phyloP scores from a whole-genome alignment of 2,329 filamentous ascomycete genomes.

The Myriosclerotinia curreyana region DNA sequence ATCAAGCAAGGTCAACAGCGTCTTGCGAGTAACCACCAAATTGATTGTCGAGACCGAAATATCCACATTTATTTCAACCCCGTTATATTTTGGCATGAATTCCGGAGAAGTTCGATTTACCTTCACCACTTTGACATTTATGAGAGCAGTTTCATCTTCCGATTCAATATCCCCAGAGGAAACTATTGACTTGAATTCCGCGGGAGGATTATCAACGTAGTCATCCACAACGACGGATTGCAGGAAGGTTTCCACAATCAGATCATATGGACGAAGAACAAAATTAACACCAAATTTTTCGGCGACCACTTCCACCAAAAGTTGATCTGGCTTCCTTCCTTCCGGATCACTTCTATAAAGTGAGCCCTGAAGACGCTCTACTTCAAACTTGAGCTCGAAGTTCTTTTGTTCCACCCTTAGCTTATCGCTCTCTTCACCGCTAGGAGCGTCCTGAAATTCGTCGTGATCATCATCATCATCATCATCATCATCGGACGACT shows the following conservation, averaged over 20 bases:
- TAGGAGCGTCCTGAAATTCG: constrained; percentile 63
- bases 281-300: constrained; percentile 85
- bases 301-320: constrained; percentile 88
- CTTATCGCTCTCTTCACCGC: constrained; percentile 54
- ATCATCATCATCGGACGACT: constrained; percentile 54
- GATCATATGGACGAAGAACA: constrained; percentile 84
- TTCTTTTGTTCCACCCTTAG: constrained; percentile 80
- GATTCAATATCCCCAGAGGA: constrained; percentile 75
- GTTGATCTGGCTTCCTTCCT: constrained; percentile 68
- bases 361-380: constrained; percentile 90
- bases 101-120: constrained; percentile 91
- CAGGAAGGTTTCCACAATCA: constrained; percentile 87
- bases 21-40: constrained; percentile 87
- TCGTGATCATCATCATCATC: constrained; percentile 58
- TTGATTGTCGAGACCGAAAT: constrained; percentile 94
- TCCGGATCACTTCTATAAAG: constrained; percentile 84
- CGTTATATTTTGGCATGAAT: constrained; percentile 87
- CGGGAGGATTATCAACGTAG: constrained; percentile 81
- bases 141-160: constrained; percentile 74
- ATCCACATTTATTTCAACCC: constrained; percentile 89
- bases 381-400: constrained; percentile 96
- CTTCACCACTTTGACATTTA: constrained; percentile 83
- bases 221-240: constrained; percentile 88
- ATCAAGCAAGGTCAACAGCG: constrained; percentile 85
- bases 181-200: constrained; percentile 97